These are phyloP conservation scores for Gardenia jasminoides DNA, from an alignment of 257 asterid genomes.

Conservation along the genomic window DNA sequence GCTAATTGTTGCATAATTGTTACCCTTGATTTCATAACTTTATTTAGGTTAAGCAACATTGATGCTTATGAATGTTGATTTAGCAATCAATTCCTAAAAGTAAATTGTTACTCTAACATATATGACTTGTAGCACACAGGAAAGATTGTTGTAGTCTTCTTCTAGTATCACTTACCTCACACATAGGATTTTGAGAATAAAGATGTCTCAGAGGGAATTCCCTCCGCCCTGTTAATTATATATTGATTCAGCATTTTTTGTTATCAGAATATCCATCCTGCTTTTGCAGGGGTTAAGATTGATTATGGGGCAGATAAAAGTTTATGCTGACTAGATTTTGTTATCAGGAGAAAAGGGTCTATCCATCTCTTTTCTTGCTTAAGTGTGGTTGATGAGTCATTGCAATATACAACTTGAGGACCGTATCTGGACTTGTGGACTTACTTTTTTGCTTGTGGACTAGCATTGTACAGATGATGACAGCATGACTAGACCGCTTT, in stretches of 20 bases:
- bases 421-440: not conserved
- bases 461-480: conserved; percentile 88
- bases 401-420: not conserved
- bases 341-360: not conserved
- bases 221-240: not conserved
- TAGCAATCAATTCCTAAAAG: not conserved
- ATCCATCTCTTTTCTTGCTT: not conserved
- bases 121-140: not conserved
- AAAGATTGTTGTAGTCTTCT: not conserved
- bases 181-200: not conserved
- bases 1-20: not conserved
- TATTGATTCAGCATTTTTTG: not conserved
- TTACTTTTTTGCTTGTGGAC: conserved; percentile 22
- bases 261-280: not conserved
- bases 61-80: not conserved
- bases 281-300: not conserved
- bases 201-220: not conserved
- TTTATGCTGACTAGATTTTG: not conserved
- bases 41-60: not conserved
- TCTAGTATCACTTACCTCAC: not conserved
- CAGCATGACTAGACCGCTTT: conserved; percentile 77
- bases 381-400: not conserved
- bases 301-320: not conserved
- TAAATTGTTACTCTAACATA: too few species aligned
- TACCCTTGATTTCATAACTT: not conserved